Conservation (phyloP, 345 rosid species). For the Microthlaspi erraticum region DNA sequence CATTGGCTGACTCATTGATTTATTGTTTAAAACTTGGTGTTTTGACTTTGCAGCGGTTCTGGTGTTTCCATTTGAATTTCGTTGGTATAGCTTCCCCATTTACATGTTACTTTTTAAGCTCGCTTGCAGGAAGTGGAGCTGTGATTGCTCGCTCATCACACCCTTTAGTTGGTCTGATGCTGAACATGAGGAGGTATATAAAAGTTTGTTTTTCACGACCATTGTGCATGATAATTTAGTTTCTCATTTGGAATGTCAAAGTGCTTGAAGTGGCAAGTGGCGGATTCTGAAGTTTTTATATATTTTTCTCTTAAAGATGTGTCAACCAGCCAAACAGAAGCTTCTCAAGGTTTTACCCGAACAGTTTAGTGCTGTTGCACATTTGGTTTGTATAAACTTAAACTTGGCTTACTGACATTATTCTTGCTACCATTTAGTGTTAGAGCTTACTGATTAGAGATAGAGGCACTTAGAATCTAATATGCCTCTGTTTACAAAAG, state of each 20-base stretch:
- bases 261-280: constrained; percentile 31
- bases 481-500: neutral
- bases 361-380: constrained; percentile 65
- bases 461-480: constrained; percentile 12
- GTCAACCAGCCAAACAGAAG: constrained; percentile 68
- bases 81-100: constrained; percentile 27
- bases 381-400: constrained; percentile 52
- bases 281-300: constrained; percentile 21
- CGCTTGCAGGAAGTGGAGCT: constrained; percentile 74
- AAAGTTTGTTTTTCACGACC: too few species aligned
- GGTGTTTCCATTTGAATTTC: constrained; percentile 32
- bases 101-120: constrained; percentile 37
- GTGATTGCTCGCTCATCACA: constrained; percentile 99
- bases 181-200: constrained; percentile 98
- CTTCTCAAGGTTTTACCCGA: constrained; percentile 58
- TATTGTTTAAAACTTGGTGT: too few species aligned
- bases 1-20: too few species aligned
- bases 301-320: constrained; percentile 36
- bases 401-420: constrained; percentile 7
- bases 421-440: constrained; percentile 2
- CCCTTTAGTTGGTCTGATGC: constrained; percentile 95
- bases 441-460: constrained; percentile 14
- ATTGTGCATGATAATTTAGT: too few species aligned
- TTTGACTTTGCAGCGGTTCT: constrained; percentile 27
- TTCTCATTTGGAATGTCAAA: too few species aligned